These are phyloP conservation scores for Xylaria sp. DNA, from an alignment of 2,329 filamentous ascomycete species.

Conservation along the genomic window DNA sequence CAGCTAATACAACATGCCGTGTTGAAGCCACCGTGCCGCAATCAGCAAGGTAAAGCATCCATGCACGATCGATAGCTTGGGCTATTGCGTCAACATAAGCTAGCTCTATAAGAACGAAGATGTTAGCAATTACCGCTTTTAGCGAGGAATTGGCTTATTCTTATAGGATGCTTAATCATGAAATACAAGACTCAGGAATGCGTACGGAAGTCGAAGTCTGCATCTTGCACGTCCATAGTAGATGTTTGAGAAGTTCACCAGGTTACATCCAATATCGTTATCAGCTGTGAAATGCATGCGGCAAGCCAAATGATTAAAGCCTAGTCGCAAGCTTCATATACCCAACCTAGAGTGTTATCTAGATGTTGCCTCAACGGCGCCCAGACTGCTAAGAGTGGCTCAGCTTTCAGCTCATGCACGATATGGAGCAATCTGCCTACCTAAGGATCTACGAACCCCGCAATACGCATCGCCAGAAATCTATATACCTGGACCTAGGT, in stretches of 20 bases:
- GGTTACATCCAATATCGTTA: not conserved
- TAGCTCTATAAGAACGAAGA: not conserved
- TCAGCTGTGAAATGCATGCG: not conserved
- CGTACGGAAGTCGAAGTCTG: not conserved
- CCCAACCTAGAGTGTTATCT: not conserved
- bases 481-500: not conserved
- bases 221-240: slow-evolving; percentile 17
- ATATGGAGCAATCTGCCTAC: not conserved
- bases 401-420: slow-evolving; percentile 13
- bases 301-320: not conserved
- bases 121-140: not conserved
- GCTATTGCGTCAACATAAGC: not conserved
- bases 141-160: not conserved
- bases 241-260: not conserved
- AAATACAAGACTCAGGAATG: not conserved
- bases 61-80: not conserved
- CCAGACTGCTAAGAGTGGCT: not conserved
- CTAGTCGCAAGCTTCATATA: slow-evolving; percentile 6
- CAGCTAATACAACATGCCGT: slow-evolving; percentile 1
- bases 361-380: slow-evolving; percentile 3
- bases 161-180: not conserved
- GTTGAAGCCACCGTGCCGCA: not conserved
- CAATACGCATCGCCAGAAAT: not conserved
- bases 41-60: slow-evolving; percentile 7
- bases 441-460: slow-evolving; percentile 1